phyloP scores from a whole-genome alignment of 2,329 filamentous ascomycete genomes.

The Beauveria varroae region DNA sequence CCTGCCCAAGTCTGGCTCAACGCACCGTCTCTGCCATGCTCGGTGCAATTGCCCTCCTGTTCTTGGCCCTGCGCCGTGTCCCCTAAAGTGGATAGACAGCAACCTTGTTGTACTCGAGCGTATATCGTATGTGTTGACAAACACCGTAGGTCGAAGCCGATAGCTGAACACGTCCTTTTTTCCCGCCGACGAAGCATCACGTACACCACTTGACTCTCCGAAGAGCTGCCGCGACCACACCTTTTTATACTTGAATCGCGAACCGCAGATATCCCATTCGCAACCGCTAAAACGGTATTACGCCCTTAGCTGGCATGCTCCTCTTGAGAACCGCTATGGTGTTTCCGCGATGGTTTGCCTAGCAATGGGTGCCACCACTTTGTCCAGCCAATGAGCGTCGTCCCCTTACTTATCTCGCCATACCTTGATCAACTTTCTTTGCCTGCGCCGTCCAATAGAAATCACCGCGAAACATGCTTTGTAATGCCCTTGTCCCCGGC shows the following conservation, averaged over 20 bases:
- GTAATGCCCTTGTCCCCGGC: background rate
- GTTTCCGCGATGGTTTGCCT: background rate
- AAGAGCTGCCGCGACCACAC: background rate
- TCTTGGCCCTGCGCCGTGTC: background rate
- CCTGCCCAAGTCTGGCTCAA: background rate
- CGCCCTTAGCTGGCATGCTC: background rate
- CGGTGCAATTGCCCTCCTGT: background rate
- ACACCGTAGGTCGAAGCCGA: background rate
- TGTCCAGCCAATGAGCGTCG: background rate
- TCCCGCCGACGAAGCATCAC: background rate
- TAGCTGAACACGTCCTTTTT: no score
- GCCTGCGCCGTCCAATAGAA: background rate
- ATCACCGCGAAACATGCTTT: background rate
- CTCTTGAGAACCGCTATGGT: slow-evolving; percentile 7
- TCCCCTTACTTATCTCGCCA: background rate
- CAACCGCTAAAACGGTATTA: background rate
- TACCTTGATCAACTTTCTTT: background rate
- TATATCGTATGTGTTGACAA: background rate
- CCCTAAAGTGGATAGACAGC: background rate
- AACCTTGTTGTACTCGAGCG: background rate
- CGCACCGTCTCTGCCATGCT: background rate
- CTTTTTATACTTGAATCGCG: background rate
- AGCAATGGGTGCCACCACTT: background rate
- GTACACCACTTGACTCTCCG: background rate
- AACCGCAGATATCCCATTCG: no score